Base-by-base conservation (phyloP, 345 rosid species). In the Pistacia integerrima region DNA sequence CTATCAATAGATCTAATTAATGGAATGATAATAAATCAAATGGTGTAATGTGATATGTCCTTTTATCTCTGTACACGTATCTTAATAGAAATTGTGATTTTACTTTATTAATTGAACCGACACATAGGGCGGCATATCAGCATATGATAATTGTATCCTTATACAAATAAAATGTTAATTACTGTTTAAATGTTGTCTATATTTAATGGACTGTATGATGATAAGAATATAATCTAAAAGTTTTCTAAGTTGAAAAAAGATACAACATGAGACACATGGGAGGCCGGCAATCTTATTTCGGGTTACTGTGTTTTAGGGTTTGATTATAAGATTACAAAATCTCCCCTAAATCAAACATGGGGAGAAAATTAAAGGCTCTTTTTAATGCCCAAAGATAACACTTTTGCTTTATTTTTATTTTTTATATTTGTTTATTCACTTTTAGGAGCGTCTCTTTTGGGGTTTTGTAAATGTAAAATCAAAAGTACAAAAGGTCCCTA, bases 361-460 rank as follows among this genome's bases (percentile, higher is more conserved):
- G 55, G 14, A 74, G 28, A 64, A 57, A 51, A 38, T 3, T 67
- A 36, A 77, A 82, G 67, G 76, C 75, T 71, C 64, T 78, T 80
- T 81, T 81, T 60, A 57, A 67, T 25, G 63, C 63, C 80, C 52
- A 82, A 60, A 64, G 82, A 76, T 72, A 17, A 59, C 30, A 62
- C 83, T 79, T 82, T 81, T 48, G 64, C 89, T 76, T 81, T 74
- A 51, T 9, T 38, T 73, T 11, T n/a, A n/a, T n/a, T 9, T 38
- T 73, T 73, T 18, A 13, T 4, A 14, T 54, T 20, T 64, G 11
- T 68, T 69, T 49, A 44, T 51, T n/a, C 74, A 41, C 86, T 75
- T 80, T 84, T 82, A 20, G 84, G 82, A 63, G 77, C 83, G 78
- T 74, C 81, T 81, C 82, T 76, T 67, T 56, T 30, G 3, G 33